These are phyloP conservation scores for Penicillium goetzii DNA, from an alignment of 495 filamentous ascomycete genomes.

Conservation along the genomic window DNA sequence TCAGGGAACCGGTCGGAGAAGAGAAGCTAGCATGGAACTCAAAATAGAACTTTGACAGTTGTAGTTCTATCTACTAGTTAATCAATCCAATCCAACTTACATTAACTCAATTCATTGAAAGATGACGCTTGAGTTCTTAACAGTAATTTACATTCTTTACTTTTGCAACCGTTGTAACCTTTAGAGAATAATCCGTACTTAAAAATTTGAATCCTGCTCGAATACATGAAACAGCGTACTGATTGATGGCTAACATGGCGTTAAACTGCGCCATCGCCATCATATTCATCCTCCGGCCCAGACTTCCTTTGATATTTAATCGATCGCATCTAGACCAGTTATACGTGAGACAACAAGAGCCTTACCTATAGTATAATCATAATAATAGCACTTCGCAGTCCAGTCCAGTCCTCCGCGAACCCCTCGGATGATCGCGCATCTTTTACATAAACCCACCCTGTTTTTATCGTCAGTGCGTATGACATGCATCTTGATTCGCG, in stretches of 20 bases:
- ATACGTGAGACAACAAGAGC: not conserved
- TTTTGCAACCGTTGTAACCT: not conserved
- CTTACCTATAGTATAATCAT: not conserved
- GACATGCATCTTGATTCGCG: slow-evolving; percentile 22
- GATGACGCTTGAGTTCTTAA: not conserved
- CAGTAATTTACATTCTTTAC: not conserved
- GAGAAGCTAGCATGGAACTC: not conserved
- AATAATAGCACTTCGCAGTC: not conserved
- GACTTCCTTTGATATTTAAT: not conserved
- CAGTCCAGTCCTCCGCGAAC: not conserved
- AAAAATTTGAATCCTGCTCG: not conserved
- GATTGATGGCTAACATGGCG: not conserved
- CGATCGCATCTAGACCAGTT: slow-evolving; percentile 6
- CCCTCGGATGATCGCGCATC: slow-evolving; percentile 3
- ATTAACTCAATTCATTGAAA: not conserved
- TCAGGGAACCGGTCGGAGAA: slow-evolving; percentile 11
- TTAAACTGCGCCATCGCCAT: not conserved
- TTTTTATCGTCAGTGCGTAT: slow-evolving; percentile 23
- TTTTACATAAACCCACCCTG: not conserved
- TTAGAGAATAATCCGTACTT: not conserved
- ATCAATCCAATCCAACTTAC: not conserved
- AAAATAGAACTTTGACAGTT: not conserved
- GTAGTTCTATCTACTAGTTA: not conserved
- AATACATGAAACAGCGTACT: not conserved
- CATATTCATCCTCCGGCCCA: not conserved